A percentile compares a stretch with the other conserved stretches of the same genome.
Conservation (phyloP, 768 basidiomycete species). For the Panellus pusillus region DNA sequence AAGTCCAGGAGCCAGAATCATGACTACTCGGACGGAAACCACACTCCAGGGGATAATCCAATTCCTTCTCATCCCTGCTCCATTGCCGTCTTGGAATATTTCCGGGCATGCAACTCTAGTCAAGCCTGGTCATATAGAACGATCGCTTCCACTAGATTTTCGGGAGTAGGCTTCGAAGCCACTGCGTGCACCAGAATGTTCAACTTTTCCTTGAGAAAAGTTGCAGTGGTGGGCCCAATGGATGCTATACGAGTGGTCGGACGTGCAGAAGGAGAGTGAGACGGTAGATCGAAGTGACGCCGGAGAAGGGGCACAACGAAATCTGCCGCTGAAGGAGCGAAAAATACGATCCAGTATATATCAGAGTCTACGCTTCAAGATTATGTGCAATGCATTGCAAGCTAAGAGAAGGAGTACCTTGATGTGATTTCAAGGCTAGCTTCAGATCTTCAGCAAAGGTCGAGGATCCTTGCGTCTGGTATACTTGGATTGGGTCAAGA, state of each 20-base stretch:
- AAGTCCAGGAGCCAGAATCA: too few relatives aligned
- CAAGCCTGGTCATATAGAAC: not conserved
- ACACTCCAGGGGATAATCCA: too few relatives aligned
- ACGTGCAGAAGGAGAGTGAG: not conserved
- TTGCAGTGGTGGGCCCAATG: slow-evolving; percentile 68
- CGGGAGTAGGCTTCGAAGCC: slow-evolving; percentile 56
- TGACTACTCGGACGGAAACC: not conserved
- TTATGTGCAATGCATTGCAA: not conserved
- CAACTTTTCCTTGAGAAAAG: slow-evolving; percentile 48
- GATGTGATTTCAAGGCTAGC: slow-evolving; percentile 27
- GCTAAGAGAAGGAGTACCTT: slow-evolving; percentile 21
- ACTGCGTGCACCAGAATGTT: slow-evolving; percentile 53
- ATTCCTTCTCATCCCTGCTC: too few relatives aligned
- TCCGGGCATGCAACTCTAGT: too few relatives aligned
- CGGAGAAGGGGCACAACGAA: slow-evolving; percentile 53
- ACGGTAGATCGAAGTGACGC: slow-evolving; percentile 42
- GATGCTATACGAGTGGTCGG: slow-evolving; percentile 45
- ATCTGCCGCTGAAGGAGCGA: slow-evolving; percentile 71
- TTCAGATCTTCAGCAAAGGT: slow-evolving; percentile 48
- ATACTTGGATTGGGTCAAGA: slow-evolving; percentile 61
- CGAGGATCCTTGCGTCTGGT: slow-evolving; percentile 61
- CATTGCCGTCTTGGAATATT: too few relatives aligned
- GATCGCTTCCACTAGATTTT: slow-evolving; percentile 43
- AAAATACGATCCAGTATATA: slow-evolving; percentile 71
- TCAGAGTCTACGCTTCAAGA: slow-evolving; percentile 16